Evolutionary conservation across 352 stramenopile genomes (phyloP), one percentile per base, ranked within the genome.

Genomic region (Phytophthora ohioensis): DNA sequence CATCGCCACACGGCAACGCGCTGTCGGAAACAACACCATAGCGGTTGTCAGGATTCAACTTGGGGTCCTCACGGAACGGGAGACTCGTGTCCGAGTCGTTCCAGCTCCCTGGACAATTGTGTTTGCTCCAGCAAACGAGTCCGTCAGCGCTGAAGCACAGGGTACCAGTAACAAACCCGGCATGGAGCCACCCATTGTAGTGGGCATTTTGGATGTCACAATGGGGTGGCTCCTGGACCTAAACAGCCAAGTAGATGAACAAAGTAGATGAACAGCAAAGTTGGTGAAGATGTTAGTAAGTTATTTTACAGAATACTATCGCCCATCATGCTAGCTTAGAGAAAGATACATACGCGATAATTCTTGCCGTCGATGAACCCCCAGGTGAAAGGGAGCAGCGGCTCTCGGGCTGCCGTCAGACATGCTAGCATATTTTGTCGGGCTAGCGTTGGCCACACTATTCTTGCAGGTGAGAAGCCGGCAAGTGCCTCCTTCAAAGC

Each of bases 141-240:
- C 52, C 66, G 34, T 64, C 57, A 6, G 48, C 66, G 5, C n/a
- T 42, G 31, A 73, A 73, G 27, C 52, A 66, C 6, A 68, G 10
- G 0, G 57, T 69, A 0, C 35, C 57, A 0, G 66, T 69, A 0
- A 69, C 38, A 13, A 64, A 64, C 4, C 56, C 62, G n/a, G 11
- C 21, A 12, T 73, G 66, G 1, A 73, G 15, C 45, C 66, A 73
- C 1, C 57, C 66, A 35, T 73, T 73, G 11, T 73, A 73, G 1
- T 64, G 35, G 0, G 66, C 57, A 27, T 69, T 69, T n/a, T 73
- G 57, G 3, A 68, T 9, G 9, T 69, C 58, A 1, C 2, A 1
- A 0, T 45, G 6, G 0, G 49, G 36, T 8, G 52, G 65, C 3
- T 59, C n/a, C 13, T 55, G 27, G 5, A 68, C 57, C 21, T 57